phyloP scores from a whole-genome alignment of 371 early-diverging fungal species.

The Lichtheimia corymbifera region DNA sequence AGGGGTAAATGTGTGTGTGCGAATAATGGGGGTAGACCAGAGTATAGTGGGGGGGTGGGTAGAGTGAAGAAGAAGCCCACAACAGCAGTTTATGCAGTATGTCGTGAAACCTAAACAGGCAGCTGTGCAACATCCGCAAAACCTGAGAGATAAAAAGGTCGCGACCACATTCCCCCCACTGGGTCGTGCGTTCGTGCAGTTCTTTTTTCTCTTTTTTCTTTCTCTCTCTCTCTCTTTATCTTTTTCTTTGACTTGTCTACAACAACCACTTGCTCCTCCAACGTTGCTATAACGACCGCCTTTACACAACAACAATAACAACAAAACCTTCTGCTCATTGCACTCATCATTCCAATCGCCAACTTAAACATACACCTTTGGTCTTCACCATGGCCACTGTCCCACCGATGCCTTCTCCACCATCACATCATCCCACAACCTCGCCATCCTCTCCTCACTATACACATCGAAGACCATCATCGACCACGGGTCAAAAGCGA shows the following conservation, averaged over 20 bases:
- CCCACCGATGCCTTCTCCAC: neutral
- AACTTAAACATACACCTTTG: neutral
- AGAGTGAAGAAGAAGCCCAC: too few relatives aligned
- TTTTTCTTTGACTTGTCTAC: neutral
- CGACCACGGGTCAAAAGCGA: neutral
- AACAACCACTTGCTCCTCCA: too few relatives aligned
- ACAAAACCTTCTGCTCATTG: too few relatives aligned
- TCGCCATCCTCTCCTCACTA: neutral
- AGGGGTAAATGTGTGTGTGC: too few relatives aligned
- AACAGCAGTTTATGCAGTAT: too few relatives aligned
- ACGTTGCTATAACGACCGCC: too few relatives aligned
- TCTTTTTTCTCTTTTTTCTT: conserved; percentile 2
- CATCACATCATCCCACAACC: neutral
- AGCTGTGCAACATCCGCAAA: too few relatives aligned
- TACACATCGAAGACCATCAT: neutral
- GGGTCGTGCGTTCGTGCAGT: conserved; percentile 4
- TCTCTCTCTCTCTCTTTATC: neutral
- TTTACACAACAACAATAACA: too few relatives aligned
- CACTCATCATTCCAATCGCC: neutral
- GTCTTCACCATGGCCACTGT: neutral
- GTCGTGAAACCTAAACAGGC: too few relatives aligned
- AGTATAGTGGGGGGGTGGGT: too few relatives aligned
- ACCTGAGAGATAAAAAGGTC: neutral
- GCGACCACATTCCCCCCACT: neutral
- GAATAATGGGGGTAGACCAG: too few relatives aligned